Evolutionary conservation across 177 flowering plant genomes (phyloP).

Genomic region (Vitis hybrid): DNA sequence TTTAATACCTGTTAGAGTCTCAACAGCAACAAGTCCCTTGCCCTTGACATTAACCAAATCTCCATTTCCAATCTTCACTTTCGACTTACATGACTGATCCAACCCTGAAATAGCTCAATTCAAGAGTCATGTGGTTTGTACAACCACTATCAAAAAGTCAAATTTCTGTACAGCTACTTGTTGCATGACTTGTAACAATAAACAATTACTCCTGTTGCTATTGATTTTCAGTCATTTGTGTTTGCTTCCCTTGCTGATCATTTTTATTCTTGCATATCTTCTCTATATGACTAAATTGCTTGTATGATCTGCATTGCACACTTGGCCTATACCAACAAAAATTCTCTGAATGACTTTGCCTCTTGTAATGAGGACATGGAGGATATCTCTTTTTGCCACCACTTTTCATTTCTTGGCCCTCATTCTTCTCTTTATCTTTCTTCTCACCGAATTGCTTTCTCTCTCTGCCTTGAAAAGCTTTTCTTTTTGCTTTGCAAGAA

Average conservation of each 20-base stretch:
- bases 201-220: background rate
- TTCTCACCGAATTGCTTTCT: background rate
- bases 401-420: too few relatives aligned
- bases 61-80: conserved; percentile 1
- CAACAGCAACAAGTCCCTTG: background rate
- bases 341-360: too few relatives aligned
- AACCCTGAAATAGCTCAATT: background rate
- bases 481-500: background rate
- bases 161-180: too few relatives aligned
- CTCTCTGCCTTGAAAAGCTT: background rate
- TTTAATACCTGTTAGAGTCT: background rate
- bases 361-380: too few relatives aligned
- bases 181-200: background rate
- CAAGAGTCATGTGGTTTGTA: background rate
- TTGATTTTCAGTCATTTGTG: too few relatives aligned
- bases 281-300: too few relatives aligned
- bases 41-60: background rate
- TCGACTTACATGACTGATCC: background rate
- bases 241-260: too few relatives aligned
- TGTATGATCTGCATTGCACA: too few relatives aligned
- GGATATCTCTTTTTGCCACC: too few relatives aligned
- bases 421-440: background rate
- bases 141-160: background rate
- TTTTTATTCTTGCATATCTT: too few relatives aligned
- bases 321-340: too few relatives aligned